These are phyloP conservation scores for Houttuynia cordata DNA, from an alignment of 164 flowering plant genomes.

Conservation along the genomic window DNA sequence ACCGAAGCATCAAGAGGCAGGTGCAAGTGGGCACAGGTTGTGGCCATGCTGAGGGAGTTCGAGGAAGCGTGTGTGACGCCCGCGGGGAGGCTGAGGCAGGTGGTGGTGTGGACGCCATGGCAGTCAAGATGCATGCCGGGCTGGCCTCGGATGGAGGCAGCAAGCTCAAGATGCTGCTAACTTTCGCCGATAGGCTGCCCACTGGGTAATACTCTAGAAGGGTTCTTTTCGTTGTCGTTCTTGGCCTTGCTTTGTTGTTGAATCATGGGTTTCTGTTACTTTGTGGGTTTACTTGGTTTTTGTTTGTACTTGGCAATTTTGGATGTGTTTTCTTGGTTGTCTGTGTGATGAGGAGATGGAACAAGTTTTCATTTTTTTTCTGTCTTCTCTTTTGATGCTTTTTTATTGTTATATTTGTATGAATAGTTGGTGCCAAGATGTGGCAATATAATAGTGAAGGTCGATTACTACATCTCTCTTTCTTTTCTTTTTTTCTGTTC, in stretches of 20 bases:
- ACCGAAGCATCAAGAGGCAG: constrained; percentile 45
- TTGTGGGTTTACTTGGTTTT: too few species aligned
- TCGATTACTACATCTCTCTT: too few species aligned
- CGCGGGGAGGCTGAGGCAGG: constrained; percentile 47
- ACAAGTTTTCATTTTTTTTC: too few species aligned
- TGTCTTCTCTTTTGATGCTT: too few species aligned
- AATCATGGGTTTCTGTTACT: too few species aligned
- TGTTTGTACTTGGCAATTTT: not conserved
- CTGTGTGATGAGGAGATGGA: too few species aligned
- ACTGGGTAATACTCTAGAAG: constrained; percentile 65
- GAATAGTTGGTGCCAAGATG: too few species aligned
- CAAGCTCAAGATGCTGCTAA: constrained; percentile 84
- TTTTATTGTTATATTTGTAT: too few species aligned
- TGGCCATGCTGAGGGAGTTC: constrained; percentile 53
- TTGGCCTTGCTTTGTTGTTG: too few species aligned
- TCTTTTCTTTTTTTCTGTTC: too few species aligned
- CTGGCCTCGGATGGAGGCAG: constrained; percentile 90
- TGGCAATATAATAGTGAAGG: too few species aligned
- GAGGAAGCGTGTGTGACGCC: constrained; percentile 59
- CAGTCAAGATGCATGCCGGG: constrained; percentile 97
- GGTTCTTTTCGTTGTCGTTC: too few species aligned
- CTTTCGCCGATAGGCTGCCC: constrained; percentile 64
- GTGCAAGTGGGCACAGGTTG: constrained; percentile 59
- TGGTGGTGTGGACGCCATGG: constrained; percentile 89
- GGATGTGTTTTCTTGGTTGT: not conserved